Percentiles rank a stretch among this genome's conserved stretches.
Evolutionary conservation across 331 rosid species (phyloP).

Genomic region (Malus hybrid): DNA sequence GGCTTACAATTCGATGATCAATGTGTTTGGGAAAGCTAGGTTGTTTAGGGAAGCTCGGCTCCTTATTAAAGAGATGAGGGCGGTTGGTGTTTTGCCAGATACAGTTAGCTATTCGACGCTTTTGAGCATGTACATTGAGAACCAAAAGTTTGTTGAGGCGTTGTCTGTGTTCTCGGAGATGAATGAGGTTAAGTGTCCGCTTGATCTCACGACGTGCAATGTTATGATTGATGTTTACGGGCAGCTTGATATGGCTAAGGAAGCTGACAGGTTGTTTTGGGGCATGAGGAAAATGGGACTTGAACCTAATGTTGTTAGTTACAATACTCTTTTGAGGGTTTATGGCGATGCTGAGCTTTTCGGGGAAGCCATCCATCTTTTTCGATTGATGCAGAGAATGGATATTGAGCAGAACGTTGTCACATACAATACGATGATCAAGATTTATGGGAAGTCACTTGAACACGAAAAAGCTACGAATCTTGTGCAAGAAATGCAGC

Average conservation of each 20-base stretch:
- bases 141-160: slow-evolving; percentile 80
- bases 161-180: slow-evolving; percentile 71
- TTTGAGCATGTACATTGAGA: slow-evolving; percentile 56
- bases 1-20: slow-evolving; percentile 72
- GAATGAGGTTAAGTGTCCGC: slow-evolving; percentile 47
- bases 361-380: slow-evolving; percentile 89
- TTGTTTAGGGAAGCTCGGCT: slow-evolving; percentile 72
- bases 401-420: slow-evolving; percentile 68
- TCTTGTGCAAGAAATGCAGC: slow-evolving; percentile 87
- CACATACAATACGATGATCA: slow-evolving; percentile 90
- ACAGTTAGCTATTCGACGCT: slow-evolving; percentile 74
- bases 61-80: slow-evolving; percentile 68
- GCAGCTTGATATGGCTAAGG: slow-evolving; percentile 88
- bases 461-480: slow-evolving; percentile 87
- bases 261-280: slow-evolving; percentile 88
- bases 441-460: slow-evolving; percentile 75
- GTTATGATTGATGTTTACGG: slow-evolving; percentile 94
- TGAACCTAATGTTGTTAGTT: slow-evolving; percentile 80
- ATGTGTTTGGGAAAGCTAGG: slow-evolving; percentile 86
- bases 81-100: slow-evolving; percentile 47
- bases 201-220: slow-evolving; percentile 74
- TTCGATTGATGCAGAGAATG: slow-evolving; percentile 83
- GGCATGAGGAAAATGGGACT: slow-evolving; percentile 85
- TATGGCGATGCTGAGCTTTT: slow-evolving; percentile 86
- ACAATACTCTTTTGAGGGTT: slow-evolving; percentile 82